A percentile compares a stretch with the other conserved stretches of the same genome.
Conservation (phyloP, 306 rosid genomes). For the Cucumis cinereus region DNA sequence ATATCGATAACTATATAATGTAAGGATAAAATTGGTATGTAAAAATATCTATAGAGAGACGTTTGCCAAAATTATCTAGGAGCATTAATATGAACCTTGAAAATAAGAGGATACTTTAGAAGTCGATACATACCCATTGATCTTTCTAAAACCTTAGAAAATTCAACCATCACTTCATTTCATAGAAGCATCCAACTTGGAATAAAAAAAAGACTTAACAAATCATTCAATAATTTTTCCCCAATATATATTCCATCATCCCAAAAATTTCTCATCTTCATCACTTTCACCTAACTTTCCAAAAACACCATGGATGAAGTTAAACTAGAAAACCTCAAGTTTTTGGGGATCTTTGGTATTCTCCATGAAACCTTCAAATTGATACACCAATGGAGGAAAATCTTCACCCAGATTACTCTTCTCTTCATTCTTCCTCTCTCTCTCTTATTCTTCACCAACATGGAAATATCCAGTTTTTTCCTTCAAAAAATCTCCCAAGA, state of each 20-base stretch:
- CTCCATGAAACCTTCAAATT: background rate
- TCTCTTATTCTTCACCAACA: background rate
- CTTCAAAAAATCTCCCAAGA: background rate
- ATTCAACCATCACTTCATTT: background rate
- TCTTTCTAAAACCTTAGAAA: background rate
- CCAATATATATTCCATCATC: background rate
- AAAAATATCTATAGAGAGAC: too few relatives aligned
- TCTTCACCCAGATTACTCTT: background rate
- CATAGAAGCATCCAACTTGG: background rate
- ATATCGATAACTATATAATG: too few relatives aligned
- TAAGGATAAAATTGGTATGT: too few relatives aligned
- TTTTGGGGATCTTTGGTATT: background rate
- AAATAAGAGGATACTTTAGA: background rate
- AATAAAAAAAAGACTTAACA: too few relatives aligned
- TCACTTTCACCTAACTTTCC: background rate
- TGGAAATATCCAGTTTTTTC: background rate
- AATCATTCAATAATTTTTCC: too few relatives aligned
- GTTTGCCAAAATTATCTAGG: too few relatives aligned
- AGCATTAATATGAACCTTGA: background rate
- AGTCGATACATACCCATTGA: background rate
- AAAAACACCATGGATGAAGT: background rate
- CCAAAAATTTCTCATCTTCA: background rate
- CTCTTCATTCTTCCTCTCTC: background rate
- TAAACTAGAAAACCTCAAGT: background rate
- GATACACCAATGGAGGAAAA: background rate